Base-by-base conservation (phyloP, 2,329 filamentous ascomycete species). In the Talaromyces verruculosus region DNA sequence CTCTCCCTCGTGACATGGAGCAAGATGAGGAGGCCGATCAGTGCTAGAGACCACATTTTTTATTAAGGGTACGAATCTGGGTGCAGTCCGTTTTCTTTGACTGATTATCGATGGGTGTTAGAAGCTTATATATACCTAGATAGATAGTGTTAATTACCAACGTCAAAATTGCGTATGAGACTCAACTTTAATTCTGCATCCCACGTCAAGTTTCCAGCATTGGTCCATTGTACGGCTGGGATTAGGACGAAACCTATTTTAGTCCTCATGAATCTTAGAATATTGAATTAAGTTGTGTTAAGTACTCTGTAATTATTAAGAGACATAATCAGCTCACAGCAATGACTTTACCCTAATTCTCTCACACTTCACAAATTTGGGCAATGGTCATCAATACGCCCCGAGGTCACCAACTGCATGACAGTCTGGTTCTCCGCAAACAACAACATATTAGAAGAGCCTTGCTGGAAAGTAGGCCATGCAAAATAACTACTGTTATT, bases 391-490 rank as follows among this genome's bases (percentile, higher is more conserved):
- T 49, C 51, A 11, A 55, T 55, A 19, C 28, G 51, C 8, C 17
- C 28, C 3, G 51, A 55, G 33, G 51, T 30, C 1, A 67, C 57
- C 43, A 68, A 63, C 30, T 67, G 67, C 67, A 68, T 62, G n/a
- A 68, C 35, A 35, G 61, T 51, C 39, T 59, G 45, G 33, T 67
- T 39, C 33, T 68, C 19, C 0, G 65, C 65, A 60, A 68, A 49
- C 10, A 68, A 33, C 13, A 67, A 25, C 65, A 65, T 67, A 65
- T 65, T 45, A 3, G 37, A 41, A 19, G 58, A 61, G 1, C 61
- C 65, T 28, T 67, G 65, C 22, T 60, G 5, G 37, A 67, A 68
- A n/a, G 64, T 45, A 17, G 67, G 67, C 67, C 67, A 68, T 10
- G 61, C 45, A 37, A 68, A 68, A 47, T 62, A 68, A 30, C 61